Percentiles rank a stretch among this genome's conserved stretches.
These are phyloP conservation scores for Chlorella sp. DNA, from an alignment of 139 green algal species.

Conservation along the genomic window DNA sequence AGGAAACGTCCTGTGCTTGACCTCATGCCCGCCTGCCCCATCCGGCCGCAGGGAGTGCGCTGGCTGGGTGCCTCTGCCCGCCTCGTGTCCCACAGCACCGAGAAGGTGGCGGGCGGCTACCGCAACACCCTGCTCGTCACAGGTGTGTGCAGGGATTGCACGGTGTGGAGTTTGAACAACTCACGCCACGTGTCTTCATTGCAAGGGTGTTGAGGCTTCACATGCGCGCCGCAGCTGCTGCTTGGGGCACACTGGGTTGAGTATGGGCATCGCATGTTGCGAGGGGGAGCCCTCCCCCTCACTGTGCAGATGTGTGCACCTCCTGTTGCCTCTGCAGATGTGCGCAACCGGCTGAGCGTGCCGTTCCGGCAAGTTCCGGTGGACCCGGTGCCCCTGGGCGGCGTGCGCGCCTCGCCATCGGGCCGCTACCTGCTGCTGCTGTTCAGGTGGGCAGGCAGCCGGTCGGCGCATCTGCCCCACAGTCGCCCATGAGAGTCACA, in stretches of 20 bases:
- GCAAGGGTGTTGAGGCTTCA: no score
- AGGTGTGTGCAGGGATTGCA: slow-evolving; percentile 5
- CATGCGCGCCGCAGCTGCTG: no score
- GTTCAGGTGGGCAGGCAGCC: slow-evolving; percentile 27
- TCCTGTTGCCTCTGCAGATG: not conserved
- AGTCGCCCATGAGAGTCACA: no score
- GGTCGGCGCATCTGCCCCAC: no score
- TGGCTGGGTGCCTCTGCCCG: slow-evolving; percentile 76
- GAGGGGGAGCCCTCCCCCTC: not conserved
- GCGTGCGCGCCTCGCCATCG: slow-evolving; percentile 66
- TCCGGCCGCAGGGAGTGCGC: slow-evolving; percentile 51
- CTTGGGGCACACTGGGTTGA: no score
- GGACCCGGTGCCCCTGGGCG: slow-evolving; percentile 63
- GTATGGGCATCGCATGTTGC: no score
- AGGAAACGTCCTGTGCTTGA: no score
- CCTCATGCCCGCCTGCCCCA: not conserved
- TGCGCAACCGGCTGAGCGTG: slow-evolving; percentile 29
- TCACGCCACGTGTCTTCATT: no score
- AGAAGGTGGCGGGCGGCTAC: slow-evolving; percentile 52
- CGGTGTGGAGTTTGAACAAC: no score
- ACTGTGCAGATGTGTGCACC: not conserved
- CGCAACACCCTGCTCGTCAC: slow-evolving; percentile 72
- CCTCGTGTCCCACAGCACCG: slow-evolving; percentile 68
- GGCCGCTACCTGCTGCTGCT: slow-evolving; percentile 78
- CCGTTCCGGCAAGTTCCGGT: slow-evolving; percentile 45